These are phyloP conservation scores for Cynara cardunculus DNA, from an alignment of 129 eudicot genomes.

Conservation along the genomic window DNA sequence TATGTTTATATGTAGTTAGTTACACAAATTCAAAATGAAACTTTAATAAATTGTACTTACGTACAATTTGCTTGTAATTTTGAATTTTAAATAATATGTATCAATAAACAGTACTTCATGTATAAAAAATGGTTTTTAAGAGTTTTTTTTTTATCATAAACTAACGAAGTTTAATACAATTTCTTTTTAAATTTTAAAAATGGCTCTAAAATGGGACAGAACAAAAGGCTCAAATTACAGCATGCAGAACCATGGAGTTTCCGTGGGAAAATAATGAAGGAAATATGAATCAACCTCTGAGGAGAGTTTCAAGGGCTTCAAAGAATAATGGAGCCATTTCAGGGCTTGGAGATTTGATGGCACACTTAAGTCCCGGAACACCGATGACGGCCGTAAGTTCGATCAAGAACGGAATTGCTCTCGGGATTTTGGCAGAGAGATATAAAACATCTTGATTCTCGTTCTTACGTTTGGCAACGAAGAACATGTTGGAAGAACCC, in stretches of 20 bases:
- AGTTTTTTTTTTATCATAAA: too few species aligned
- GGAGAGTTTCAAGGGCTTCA: constrained; percentile 76
- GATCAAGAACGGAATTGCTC: constrained; percentile 74
- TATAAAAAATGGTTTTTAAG: too few species aligned
- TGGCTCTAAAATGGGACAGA: background rate
- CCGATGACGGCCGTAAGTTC: constrained; percentile 81
- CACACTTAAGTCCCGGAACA: constrained; percentile 82
- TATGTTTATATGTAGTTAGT: too few species aligned
- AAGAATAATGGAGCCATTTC: constrained; percentile 95
- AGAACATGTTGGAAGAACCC: constrained; percentile 81
- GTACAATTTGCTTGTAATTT: too few species aligned
- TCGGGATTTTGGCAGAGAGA: constrained; percentile 86
- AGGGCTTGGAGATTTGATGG: constrained; percentile 85
- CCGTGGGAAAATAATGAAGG: background rate
- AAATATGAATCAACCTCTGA: constrained; percentile 39
- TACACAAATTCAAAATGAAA: too few species aligned
- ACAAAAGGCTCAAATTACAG: background rate
- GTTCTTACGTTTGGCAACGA: constrained; percentile 88
- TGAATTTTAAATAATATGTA: too few species aligned
- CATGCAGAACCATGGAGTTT: too few species aligned
- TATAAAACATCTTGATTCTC: constrained; percentile 86
- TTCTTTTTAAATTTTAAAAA: too few species aligned
- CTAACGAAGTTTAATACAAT: background rate
- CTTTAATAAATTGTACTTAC: too few species aligned
- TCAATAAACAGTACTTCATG: too few species aligned